Conservation (phyloP, 805 yeast genomes). For the Ogataea saltuana region DNA sequence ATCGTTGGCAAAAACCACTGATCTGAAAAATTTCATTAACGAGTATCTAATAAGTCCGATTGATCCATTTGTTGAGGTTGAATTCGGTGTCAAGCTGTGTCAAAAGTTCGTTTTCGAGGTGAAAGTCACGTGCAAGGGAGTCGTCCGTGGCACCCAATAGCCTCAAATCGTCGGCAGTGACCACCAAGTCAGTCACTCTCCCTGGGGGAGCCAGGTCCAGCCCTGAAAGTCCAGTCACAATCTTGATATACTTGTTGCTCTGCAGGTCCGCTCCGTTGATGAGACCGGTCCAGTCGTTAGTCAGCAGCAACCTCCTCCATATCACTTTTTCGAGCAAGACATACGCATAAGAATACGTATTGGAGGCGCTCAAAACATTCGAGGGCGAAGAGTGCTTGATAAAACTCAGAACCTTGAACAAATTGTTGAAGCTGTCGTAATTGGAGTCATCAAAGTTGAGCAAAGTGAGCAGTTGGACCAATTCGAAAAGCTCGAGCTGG, state of each 20-base stretch:
- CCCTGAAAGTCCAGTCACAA: slow-evolving; percentile 15
- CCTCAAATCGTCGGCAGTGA: slow-evolving; percentile 18
- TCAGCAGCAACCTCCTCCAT: slow-evolving; percentile 61
- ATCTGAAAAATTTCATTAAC: not conserved
- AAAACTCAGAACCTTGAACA: slow-evolving; percentile 53
- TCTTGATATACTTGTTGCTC: slow-evolving; percentile 18
- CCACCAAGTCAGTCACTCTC: slow-evolving; percentile 12
- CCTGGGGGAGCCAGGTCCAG: slow-evolving; percentile 15
- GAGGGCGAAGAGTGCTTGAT: slow-evolving; percentile 35
- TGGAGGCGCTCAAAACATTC: slow-evolving; percentile 1
- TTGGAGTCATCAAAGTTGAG: slow-evolving; percentile 50
- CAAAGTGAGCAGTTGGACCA: slow-evolving; percentile 50
- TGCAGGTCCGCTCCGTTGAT: slow-evolving; percentile 14
- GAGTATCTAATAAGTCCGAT: slow-evolving; percentile 14
- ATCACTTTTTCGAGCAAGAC: slow-evolving; percentile 37
- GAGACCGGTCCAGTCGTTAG: slow-evolving; percentile 53
- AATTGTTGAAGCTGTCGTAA: slow-evolving; percentile 44
- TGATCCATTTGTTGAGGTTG: slow-evolving; percentile 32
- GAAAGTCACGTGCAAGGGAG: slow-evolving; percentile 9
- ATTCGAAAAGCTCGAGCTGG: slow-evolving; percentile 43
- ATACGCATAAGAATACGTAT: slow-evolving; percentile 11
- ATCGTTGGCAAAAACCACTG: slow-evolving; percentile 17
- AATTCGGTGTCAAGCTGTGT: slow-evolving; percentile 19
- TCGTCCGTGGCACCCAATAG: slow-evolving; percentile 9
- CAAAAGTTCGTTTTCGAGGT: slow-evolving; percentile 19